These are phyloP conservation scores for Annulohypoxylon moriforme DNA, from an alignment of 495 filamentous ascomycete species.

Conservation along the genomic window DNA sequence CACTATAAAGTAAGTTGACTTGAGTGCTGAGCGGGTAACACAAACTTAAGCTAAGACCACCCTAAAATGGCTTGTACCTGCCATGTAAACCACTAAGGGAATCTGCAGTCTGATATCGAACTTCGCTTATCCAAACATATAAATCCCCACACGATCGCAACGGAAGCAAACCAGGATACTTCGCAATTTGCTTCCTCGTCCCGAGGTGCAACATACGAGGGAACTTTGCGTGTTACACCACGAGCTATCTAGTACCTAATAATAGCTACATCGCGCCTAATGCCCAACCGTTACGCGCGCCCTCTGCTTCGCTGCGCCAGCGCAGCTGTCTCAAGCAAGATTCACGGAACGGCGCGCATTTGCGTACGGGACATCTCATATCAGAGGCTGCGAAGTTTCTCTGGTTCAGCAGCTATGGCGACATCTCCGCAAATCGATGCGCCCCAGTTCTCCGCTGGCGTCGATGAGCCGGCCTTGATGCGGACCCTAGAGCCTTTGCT, in stretches of 20 bases:
- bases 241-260: conserved; percentile 19
- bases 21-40: not conserved
- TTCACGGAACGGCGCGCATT: conserved; percentile 1
- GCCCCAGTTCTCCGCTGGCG: conserved; percentile 48
- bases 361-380: conserved; percentile 2
- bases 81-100: not conserved
- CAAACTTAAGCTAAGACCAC: not conserved
- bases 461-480: conserved; percentile 44
- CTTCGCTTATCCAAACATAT: not conserved
- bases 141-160: conserved; percentile 11
- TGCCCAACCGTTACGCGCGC: conserved; percentile 23
- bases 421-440: conserved; percentile 9
- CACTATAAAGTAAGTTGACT: not conserved
- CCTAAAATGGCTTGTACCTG: not conserved
- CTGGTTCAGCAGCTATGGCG: conserved; percentile 14
- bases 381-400: conserved; percentile 17
- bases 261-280: conserved; percentile 36
- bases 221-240: conserved; percentile 25
- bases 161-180: conserved; percentile 22
- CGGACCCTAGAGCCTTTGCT: conserved; percentile 45
- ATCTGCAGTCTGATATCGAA: not conserved
- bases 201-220: conserved; percentile 7
- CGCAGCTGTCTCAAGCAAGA: conserved; percentile 7
- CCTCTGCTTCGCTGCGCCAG: conserved; percentile 25
- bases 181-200: conserved; percentile 39